Base-by-base conservation (phyloP, 192 early-diverging fungal genomes). In the Glomus cerebriforme region DNA sequence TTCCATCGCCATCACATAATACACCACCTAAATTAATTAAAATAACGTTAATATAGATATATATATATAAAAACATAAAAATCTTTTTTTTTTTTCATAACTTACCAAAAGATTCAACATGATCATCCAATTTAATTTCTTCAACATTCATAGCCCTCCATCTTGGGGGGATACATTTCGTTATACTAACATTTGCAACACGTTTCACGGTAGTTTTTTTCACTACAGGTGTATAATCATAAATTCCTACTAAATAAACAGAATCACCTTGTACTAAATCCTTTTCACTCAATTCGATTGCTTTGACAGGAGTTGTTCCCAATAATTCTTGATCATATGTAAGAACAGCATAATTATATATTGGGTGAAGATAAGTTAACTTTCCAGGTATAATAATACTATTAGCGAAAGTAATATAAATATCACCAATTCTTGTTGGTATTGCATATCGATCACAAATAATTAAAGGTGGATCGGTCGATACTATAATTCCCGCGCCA, bases 331-430 rank as follows among this genome's bases (percentile, higher is more conserved):
- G 87, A 73, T 99, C 92, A 80, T 96, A 99, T 43, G 89, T 89
- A 13, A 99, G 39, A 37, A 99, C 86, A 2, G 92, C 91, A 86
- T 93, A 93, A 86, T 96, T 97, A 79, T 96, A 93, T 0, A 91
- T 90, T 1, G 96, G 97, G 75, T 99, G 97, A 58, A 95, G 64
- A 78, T 94, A 95, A 7, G 91, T 75, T 58, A 96, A 83, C 73
- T 90, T 91, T 24, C 90, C 97, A 0, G 95, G 96, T 75, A 99
- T 92, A 49, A 94, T 92, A n/a, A 96, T 90, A 34, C 91, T 91
- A 79, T 96, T 93, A 59, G 92, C 95, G 80, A 99, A 92, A 0
- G 93, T 95, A 47, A 99, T 84, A 54, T 87, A 87, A 39, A 96
- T 86, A 72, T 96, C 93, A 35, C 95, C 93, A 64, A 95, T 82